These are phyloP conservation scores for Psilocybe sp. DNA, from an alignment of 768 basidiomycete species.

Conservation along the genomic window DNA sequence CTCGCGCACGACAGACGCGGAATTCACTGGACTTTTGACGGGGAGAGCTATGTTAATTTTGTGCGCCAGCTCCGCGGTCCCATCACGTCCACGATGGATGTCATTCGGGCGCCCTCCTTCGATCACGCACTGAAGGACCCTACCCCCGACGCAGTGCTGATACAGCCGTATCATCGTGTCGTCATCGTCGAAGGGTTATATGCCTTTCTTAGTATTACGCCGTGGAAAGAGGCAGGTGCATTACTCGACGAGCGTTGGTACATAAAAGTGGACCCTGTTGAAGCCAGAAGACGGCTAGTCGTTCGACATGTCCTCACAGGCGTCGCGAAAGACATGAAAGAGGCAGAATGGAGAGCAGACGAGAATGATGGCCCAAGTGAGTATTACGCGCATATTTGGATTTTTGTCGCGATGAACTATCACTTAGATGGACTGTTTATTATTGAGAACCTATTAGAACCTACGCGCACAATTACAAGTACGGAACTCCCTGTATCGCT, in stretches of 20 bases:
- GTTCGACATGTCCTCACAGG: constrained; percentile 77
- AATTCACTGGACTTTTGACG: constrained; percentile 90
- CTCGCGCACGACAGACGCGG: constrained; percentile 82
- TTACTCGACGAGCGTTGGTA: constrained; percentile 80
- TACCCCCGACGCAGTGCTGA: constrained; percentile 49
- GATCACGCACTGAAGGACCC: constrained; percentile 90
- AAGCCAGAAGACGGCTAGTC: constrained; percentile 60
- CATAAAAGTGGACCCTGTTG: constrained; percentile 53
- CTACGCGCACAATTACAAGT: constrained; percentile 39
- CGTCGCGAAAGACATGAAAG: constrained; percentile 59
- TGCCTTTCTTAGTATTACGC: constrained; percentile 65
- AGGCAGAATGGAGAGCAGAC: constrained; percentile 69
- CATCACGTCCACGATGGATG: constrained; percentile 7
- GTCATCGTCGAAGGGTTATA: constrained; percentile 92
- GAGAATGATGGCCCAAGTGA: constrained; percentile 78
- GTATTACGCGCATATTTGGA: neutral
- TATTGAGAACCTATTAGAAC: constrained; percentile 41
- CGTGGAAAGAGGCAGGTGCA: constrained; percentile 67
- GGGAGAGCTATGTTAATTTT: constrained; percentile 66
- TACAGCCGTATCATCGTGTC: constrained; percentile 68
- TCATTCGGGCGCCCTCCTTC: constrained; percentile 76
- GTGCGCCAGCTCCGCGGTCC: constrained; percentile 48
- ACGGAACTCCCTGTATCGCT: constrained; percentile 4
- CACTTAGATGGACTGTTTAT: constrained; percentile 44
- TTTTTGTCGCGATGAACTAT: constrained; percentile 6